Percentiles rank a stretch among this genome's conserved stretches.
Conservation (phyloP, 768 basidiomycete species). For the Suillus clintonianus region DNA sequence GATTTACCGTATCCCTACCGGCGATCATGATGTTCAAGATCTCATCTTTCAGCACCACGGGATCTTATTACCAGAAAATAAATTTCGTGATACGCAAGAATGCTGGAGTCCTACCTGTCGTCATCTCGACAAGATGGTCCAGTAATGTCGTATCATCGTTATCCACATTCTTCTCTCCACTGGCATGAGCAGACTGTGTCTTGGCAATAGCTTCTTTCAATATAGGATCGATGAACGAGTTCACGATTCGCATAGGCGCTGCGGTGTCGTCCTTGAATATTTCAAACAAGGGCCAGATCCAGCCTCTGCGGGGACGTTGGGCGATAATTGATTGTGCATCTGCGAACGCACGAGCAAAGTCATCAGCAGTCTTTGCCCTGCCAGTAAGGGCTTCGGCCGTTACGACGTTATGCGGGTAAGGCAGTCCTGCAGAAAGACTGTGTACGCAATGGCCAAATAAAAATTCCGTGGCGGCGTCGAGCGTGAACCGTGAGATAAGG, state of each 20-base stretch:
- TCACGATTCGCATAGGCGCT: conserved; percentile 53
- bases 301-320: conserved; percentile 43
- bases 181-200: conserved; percentile 28
- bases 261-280: conserved; percentile 47
- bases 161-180: conserved; percentile 20
- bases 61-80: conserved; percentile 18
- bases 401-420: conserved; percentile 48
- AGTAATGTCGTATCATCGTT: conserved; percentile 51
- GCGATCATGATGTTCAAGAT: conserved; percentile 38
- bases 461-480: conserved; percentile 68
- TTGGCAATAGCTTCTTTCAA: conserved; percentile 44
- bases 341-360: conserved; percentile 51
- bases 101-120: conserved; percentile 37
- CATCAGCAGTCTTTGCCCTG: conserved; percentile 36
- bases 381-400: conserved; percentile 19
- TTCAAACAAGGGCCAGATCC: conserved; percentile 57
- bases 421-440: conserved; percentile 50
- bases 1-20: conserved; percentile 17
- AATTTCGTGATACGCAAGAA: conserved; percentile 30
- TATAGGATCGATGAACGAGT: conserved; percentile 52
- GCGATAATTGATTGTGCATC: conserved; percentile 47
- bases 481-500: conserved; percentile 60
- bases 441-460: conserved; percentile 63
- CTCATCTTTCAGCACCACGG: conserved; percentile 31
- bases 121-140: conserved; percentile 55